Base-by-base conservation (phyloP, 2,329 filamentous ascomycete genomes). In the Trichoderma afroharzianum region DNA sequence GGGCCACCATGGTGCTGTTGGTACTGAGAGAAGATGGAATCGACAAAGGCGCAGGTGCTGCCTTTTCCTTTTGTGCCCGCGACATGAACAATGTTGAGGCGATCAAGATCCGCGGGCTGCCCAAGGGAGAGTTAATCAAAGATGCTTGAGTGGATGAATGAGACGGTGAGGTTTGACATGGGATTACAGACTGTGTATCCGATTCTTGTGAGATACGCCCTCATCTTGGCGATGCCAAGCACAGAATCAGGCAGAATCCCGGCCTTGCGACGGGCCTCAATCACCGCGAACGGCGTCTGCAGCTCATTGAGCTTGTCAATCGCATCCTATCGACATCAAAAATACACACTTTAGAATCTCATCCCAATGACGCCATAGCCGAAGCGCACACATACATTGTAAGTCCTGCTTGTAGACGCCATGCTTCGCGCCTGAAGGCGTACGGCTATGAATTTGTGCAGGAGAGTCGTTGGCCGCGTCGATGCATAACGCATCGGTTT, bases 261-360 rank as follows among this genome's bases (percentile, higher is more conserved):
- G 21, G 91, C 92, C 79, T 93, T 93, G 69, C 90, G 88, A 66
- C 96, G 90, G 64, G 91, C 90, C 79, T 97, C 90, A 21, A 98
- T 88, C 66, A 94, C 88, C 63, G 92, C 88, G 79, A 92, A 95
- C 67, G 97, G 97, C 55, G 93, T 94, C 81, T 99, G 96, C 64
- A 98, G 89, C 58, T 93, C 92, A 81, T 98, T 98, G 78, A 98
- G 88, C 50, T 92, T 90, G 75, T 90, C 85, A 74, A 98, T 90
- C 62, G 95, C 96, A 80, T 96, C 94, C 94, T 97, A 36, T 33
- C 8, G 6, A 62, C n/a, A 47, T 18, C 0, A n/a, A 11, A 26
- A 11, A 18, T 26, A 43, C 4, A 43, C 28, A 12, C 26, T 58
- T 58, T 57, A 68, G 59, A 55, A 28, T 67, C 28, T 36, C 32